Percentiles rank a stretch among this genome's conserved stretches.
These are phyloP conservation scores for Auxenochlorella pyrenoidosa DNA, from an alignment of 139 green algal genomes.

Conservation along the genomic window DNA sequence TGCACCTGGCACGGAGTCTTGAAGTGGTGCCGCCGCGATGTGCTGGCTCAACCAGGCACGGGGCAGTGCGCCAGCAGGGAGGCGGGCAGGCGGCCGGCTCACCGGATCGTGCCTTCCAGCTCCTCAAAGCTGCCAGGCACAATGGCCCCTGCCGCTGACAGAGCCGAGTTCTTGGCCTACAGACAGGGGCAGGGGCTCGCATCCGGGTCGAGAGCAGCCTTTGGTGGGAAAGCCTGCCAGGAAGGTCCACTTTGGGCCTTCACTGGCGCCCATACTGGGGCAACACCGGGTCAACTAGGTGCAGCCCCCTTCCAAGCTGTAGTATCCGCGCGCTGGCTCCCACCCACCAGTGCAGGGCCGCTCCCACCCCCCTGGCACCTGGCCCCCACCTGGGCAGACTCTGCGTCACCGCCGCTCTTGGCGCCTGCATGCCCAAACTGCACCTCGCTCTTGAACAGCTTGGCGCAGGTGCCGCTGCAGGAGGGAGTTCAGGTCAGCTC, in stretches of 20 bases:
- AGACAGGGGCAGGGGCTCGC: too few relatives aligned
- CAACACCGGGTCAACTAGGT: too few relatives aligned
- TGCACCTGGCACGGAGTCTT: too few relatives aligned
- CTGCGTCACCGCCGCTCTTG: slow-evolving; percentile 72
- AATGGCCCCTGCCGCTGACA: slow-evolving; percentile 83
- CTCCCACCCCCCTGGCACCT: background rate
- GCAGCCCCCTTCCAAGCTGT: too few relatives aligned
- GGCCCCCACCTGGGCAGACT: slow-evolving; percentile 49
- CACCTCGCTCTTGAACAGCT: slow-evolving; percentile 95
- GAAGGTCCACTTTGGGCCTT: too few relatives aligned
- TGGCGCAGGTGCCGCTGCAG: slow-evolving; percentile 89
- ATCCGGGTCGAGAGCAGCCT: too few relatives aligned
- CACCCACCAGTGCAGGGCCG: background rate
- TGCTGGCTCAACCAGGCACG: background rate
- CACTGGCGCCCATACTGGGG: too few relatives aligned
- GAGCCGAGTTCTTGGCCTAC: slow-evolving; percentile 92
- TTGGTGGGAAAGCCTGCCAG: too few relatives aligned
- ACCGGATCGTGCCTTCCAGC: slow-evolving; percentile 77
- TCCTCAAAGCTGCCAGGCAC: slow-evolving; percentile 93
- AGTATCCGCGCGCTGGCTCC: too few relatives aligned
- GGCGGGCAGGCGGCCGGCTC: background rate
- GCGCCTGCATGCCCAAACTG: slow-evolving; percentile 96
- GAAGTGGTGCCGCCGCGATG: background rate
- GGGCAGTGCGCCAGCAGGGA: background rate
- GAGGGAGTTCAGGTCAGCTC: too few relatives aligned